Evolutionary conservation across 257 asterid genomes (phyloP), one percentile per base, ranked within the genome.

Genomic region (Solanum chaucha): DNA sequence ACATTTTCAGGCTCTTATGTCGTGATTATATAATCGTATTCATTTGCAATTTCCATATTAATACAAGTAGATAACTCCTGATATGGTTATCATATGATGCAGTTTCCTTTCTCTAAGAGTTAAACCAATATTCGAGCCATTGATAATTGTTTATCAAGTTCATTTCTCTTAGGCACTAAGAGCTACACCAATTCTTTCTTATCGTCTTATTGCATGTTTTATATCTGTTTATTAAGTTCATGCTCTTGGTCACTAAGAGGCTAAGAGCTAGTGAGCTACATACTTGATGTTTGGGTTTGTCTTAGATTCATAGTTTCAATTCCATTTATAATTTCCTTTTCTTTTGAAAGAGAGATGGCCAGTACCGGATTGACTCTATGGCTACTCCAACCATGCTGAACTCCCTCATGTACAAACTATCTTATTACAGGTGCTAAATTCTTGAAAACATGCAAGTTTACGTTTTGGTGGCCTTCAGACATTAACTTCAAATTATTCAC

Each of bases 351-450:
- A 97, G 99, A 89, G 99, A 97, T 90, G 99, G 99, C 26, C 99
- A 96, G 91, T 97, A 97, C 93, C 95, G 99, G 92, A 97, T 97
- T 28, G 99, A 97, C 90, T 88, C 95, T 87, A 94, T 96, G 89
- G 99, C 99, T 85, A 97, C 99, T 85, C 98, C 96, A 41, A 97
- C 99, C 89, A 97, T 96, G 99, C 95, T 97, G 83, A 97, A 97
- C 93, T 87, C 92, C 90, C 99, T 97, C 86, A 96, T 97, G 99
- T 97, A 97, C 96, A 97, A 94, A 90, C 99, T 97, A 74, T 96
- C 98, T 22, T 97, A 97, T 91, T 95, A 93, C 98, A 96, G 99
- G 99, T 97, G 90, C 67, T 64, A 48, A 36, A 87, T 87, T 86
- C 36, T 86, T 61, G 86, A 58, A 74, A 86, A 84, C 85, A 65